Conservation (phyloP, 2,329 filamentous ascomycete species). For the Ophiostoma himal-ulmi region DNA sequence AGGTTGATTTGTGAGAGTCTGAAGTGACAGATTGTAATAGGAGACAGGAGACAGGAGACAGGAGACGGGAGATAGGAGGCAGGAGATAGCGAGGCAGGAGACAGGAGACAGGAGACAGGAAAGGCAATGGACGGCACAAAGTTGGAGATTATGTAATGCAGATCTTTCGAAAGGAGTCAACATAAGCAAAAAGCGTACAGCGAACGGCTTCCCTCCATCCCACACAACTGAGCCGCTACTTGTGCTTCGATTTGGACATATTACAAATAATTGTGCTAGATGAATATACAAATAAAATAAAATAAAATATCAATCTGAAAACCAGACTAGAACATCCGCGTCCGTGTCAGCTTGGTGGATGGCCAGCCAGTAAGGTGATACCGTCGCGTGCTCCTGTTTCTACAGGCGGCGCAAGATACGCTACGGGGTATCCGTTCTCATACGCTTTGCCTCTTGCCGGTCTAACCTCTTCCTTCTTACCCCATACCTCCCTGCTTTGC, state of each 20-base stretch:
- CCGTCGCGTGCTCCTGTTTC: constrained; percentile 9
- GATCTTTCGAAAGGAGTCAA: no score
- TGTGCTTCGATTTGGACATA: no score
- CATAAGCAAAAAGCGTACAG: not conserved
- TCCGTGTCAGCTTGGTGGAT: not conserved
- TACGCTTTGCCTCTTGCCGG: not conserved
- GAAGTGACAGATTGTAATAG: not conserved
- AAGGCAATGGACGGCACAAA: no score
- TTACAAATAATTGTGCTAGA: not conserved
- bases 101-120: no score
- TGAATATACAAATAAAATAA: not conserved
- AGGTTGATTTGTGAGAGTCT: no score
- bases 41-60: not conserved
- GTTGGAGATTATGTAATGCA: no score
- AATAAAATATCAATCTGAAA: not conserved
- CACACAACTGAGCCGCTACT: no score
- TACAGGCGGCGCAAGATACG: not conserved
- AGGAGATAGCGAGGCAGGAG: not conserved
- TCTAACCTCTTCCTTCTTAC: not conserved
- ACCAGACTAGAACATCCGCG: not conserved
- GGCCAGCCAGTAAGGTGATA: not conserved
- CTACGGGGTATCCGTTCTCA: not conserved
- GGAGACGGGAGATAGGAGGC: not conserved
- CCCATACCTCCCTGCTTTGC: not conserved
- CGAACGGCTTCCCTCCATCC: no score